Base-by-base conservation (phyloP, 2,329 filamentous ascomycete species). In the Aspergillus versicolor region DNA sequence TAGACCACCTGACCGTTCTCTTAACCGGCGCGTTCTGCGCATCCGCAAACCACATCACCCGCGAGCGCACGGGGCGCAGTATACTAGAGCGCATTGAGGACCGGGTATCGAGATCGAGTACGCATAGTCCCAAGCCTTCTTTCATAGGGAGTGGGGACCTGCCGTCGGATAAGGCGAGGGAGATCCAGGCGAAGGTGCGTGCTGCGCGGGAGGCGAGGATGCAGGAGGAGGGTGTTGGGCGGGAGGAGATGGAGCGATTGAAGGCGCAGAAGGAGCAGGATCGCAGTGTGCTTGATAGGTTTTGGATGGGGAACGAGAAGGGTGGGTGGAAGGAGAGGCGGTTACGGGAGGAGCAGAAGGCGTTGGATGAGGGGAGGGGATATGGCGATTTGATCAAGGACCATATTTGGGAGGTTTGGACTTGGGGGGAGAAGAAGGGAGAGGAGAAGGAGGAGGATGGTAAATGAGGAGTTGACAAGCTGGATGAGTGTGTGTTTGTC, bases 381-480 rank as follows among this genome's bases (percentile, higher is more conserved):
- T 79, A 79, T 67, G 70, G 74, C 0, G 73, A 75, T 69, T 68
- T 79, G 70, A 79, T 79, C 50, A 69, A 71, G 61, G 75, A 78
- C 58, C 73, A 79, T 71, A 72, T 79, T 44, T 77, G 72, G 74
- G 77, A 79, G 57, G 77, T 77, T 30, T 78, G 75, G 75, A 77
- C 71, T 58, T 72, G 69, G 70, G 70, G 71, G 37, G 69, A 70
- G 59, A 67, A 67, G 45, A 54, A 56, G 30, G 38, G 34, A 41
- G 41, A 56, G 37, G 44, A 59, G 17, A 41, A 37, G 17, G n/a
- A 17, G n/a, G 45, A 50, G 22, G 46, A 27, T 37, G 27, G 27
- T 13, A 34, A 37, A n/a, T 37, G 34, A 37, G 34, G 5, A 30
- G 11, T 11, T 30, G 27, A 4, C 27, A 1, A 30, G 27, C 27